Conservation (phyloP, 257 asterid genomes). For the Fraxinus anomala region DNA sequence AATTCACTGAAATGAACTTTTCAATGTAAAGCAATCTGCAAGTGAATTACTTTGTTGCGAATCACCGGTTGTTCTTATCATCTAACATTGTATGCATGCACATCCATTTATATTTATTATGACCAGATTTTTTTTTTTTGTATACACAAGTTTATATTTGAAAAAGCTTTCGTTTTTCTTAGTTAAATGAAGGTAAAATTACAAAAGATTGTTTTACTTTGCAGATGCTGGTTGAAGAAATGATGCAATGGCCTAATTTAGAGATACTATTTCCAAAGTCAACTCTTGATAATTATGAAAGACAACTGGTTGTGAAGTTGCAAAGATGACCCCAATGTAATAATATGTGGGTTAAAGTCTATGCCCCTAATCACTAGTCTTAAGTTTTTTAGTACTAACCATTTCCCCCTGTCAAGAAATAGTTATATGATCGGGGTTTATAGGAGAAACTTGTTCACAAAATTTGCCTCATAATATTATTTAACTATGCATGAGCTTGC, state of each 20-base stretch:
- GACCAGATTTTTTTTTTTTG: no score
- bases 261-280: constrained; percentile 49
- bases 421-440: no score
- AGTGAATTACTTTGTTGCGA: not conserved
- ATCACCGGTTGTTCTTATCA: not conserved
- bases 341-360: not conserved
- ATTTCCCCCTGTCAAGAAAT: no score
- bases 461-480: no score
- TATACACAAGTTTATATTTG: constrained; percentile 3
- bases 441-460: no score
- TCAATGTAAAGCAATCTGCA: not conserved
- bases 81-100: not conserved
- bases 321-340: not conserved
- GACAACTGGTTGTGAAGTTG: constrained; percentile 1
- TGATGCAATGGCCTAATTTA: constrained; percentile 86
- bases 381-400: no score
- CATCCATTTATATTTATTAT: not conserved
- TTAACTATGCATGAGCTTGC: no score
- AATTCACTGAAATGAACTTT: not conserved
- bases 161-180: constrained; percentile 19
- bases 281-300: constrained; percentile 14
- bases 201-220: constrained; percentile 69
- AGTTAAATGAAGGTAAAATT: constrained; percentile 82
- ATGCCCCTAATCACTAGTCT: not conserved
- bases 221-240: constrained; percentile 84